A percentile compares a stretch with the other conserved stretches of the same genome.
phyloP scores from a whole-genome alignment of 805 yeast species.

The Candida schatavii region DNA sequence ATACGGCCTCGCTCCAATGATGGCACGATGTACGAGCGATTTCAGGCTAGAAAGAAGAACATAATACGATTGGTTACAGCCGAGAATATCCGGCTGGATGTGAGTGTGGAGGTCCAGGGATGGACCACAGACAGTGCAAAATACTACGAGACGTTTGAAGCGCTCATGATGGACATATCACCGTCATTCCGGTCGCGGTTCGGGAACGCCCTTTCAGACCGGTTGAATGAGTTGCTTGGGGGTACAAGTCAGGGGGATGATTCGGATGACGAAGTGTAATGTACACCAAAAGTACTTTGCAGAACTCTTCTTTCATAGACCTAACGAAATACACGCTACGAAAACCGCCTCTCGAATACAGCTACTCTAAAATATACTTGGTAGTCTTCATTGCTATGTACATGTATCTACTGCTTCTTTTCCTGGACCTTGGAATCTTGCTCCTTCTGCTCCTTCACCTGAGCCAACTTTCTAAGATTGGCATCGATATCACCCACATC shows the following conservation, averaged over 20 bases:
- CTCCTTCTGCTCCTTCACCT: neutral
- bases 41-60: conserved; percentile 2
- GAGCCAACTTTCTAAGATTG: conserved; percentile 7
- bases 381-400: conserved; percentile 1
- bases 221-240: conserved; percentile 10
- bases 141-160: conserved; percentile 29
- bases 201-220: conserved; percentile 15
- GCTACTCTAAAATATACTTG: too few relatives aligned
- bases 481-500: conserved; percentile 72
- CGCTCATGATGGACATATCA: conserved; percentile 25
- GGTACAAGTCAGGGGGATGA: too few relatives aligned
- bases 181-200: conserved; percentile 19
- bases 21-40: conserved; percentile 2
- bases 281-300: too few relatives aligned
- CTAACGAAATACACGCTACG: too few relatives aligned
- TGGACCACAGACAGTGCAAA: conserved; percentile 21
- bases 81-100: conserved; percentile 12
- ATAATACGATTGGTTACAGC: conserved; percentile 13
- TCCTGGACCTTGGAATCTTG: neutral
- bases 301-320: too few relatives aligned
- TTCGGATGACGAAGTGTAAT: too few relatives aligned
- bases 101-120: conserved; percentile 26
- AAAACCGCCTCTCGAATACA: too few relatives aligned
- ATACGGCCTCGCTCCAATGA: neutral
- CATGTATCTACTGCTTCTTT: conserved; percentile 1